These are phyloP conservation scores for Quercus agrifolia DNA, from an alignment of 306 rosid genomes.

Conservation along the genomic window DNA sequence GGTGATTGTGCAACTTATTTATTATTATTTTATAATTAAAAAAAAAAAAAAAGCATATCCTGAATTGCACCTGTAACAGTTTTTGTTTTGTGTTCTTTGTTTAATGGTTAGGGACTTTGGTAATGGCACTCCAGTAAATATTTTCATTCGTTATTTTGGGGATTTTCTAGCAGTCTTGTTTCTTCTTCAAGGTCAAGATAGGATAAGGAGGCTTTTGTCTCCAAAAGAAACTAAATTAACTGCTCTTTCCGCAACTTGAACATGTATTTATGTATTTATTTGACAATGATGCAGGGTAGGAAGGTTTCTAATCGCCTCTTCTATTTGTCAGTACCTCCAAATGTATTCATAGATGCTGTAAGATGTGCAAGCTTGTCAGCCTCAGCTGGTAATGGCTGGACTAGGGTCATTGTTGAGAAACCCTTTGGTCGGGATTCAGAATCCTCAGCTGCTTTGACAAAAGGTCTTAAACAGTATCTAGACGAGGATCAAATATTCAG, in stretches of 20 bases:
- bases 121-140: neutral
- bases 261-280: constrained; percentile 17
- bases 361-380: constrained; percentile 77
- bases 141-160: neutral
- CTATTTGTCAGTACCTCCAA: constrained; percentile 90
- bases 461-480: constrained; percentile 69
- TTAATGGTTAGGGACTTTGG: too few relatives aligned
- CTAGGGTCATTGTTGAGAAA: constrained; percentile 93
- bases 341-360: constrained; percentile 77
- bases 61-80: too few relatives aligned
- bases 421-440: constrained; percentile 95
- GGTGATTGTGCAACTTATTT: too few relatives aligned
- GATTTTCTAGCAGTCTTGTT: neutral
- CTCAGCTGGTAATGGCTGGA: constrained; percentile 86
- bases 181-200: neutral
- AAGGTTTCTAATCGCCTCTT: constrained; percentile 80
- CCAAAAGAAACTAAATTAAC: neutral
- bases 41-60: too few relatives aligned
- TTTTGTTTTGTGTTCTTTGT: too few relatives aligned
- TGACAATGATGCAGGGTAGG: constrained; percentile 56
- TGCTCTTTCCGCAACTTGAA: neutral
- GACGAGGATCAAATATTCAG: constrained; percentile 91
- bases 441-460: constrained; percentile 90
- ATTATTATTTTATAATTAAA: too few relatives aligned
- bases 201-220: neutral